Evolutionary conservation across 305 asterid species (phyloP).

Genomic region (Fraxinus sp.): DNA sequence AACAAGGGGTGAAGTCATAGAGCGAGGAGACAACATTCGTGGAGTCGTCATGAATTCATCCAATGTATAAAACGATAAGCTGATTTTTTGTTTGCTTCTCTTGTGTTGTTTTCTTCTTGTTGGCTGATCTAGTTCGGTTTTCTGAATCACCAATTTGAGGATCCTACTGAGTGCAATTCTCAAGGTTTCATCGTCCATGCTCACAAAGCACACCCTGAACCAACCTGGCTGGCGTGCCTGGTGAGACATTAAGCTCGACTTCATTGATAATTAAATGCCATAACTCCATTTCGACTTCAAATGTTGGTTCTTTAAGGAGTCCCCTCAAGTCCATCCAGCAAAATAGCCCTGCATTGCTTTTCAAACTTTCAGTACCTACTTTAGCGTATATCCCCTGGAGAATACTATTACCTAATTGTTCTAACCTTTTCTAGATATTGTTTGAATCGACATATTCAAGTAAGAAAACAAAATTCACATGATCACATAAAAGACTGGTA

Average conservation of each 20-base stretch:
- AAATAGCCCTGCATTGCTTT: constrained; percentile 45
- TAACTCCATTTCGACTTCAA: constrained; percentile 45
- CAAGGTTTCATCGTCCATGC: constrained; percentile 50
- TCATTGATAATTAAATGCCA: constrained; percentile 46
- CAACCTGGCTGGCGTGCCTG: constrained; percentile 58
- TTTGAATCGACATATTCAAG: not conserved
- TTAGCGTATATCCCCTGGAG: constrained; percentile 31
- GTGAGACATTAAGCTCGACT: constrained; percentile 52
- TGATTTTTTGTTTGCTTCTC: constrained; percentile 57
- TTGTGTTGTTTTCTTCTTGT: constrained; percentile 43
- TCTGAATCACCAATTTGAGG: constrained; percentile 41
- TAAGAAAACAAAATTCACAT: not conserved
- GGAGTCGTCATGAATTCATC: constrained; percentile 52
- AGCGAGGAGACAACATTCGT: constrained; percentile 49
- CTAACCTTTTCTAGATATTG: not conserved
- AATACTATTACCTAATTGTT: not conserved
- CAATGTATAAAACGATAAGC: constrained; percentile 56
- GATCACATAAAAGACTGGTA: not conserved
- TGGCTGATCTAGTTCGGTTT: constrained; percentile 13
- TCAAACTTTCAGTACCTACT: constrained; percentile 39
- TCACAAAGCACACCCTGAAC: constrained; percentile 58
- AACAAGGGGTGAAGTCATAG: constrained; percentile 75
- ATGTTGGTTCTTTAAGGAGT: constrained; percentile 36
- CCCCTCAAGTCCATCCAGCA: constrained; percentile 56
- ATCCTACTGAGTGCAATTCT: constrained; percentile 47